Evolutionary conservation across 345 rosid species (phyloP).

Genomic region (Citropsis articulata): DNA sequence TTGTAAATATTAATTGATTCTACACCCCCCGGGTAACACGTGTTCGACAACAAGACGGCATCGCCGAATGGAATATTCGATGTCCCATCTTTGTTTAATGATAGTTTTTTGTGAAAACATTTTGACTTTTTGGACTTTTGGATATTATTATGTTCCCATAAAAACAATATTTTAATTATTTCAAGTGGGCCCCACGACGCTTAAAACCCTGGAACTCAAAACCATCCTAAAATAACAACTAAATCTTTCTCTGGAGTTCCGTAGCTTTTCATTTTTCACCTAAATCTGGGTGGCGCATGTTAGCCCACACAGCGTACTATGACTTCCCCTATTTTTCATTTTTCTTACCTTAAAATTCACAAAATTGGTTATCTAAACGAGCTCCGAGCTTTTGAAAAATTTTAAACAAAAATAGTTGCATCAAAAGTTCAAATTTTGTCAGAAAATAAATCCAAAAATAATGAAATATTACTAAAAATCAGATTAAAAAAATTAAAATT

Average conservation of each 20-base stretch:
- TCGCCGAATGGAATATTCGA: not conserved
- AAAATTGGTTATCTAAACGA: no score
- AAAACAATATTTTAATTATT: not conserved
- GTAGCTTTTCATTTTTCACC: not conserved
- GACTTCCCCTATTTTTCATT: no score
- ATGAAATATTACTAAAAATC: no score
- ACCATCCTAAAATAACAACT: conserved; percentile 1
- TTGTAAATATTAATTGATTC: not conserved
- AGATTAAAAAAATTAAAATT: no score
- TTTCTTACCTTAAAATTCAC: no score
- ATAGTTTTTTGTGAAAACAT: not conserved
- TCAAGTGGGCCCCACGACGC: not conserved
- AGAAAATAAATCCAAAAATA: no score
- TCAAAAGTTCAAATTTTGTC: no score
- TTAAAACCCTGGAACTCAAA: conserved; percentile 23
- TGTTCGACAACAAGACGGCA: not conserved
- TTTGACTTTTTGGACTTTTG: conserved; percentile 3
- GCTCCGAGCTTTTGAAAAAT: no score
- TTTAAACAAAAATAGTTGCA: no score
- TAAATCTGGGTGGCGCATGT: not conserved
- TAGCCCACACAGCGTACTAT: not conserved
- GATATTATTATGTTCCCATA: not conserved
- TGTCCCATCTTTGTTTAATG: not conserved
- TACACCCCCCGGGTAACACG: not conserved
- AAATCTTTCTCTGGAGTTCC: conserved; percentile 10